These are phyloP conservation scores for Penicillium ucsense DNA, from an alignment of 495 filamentous ascomycete genomes.

Conservation along the genomic window DNA sequence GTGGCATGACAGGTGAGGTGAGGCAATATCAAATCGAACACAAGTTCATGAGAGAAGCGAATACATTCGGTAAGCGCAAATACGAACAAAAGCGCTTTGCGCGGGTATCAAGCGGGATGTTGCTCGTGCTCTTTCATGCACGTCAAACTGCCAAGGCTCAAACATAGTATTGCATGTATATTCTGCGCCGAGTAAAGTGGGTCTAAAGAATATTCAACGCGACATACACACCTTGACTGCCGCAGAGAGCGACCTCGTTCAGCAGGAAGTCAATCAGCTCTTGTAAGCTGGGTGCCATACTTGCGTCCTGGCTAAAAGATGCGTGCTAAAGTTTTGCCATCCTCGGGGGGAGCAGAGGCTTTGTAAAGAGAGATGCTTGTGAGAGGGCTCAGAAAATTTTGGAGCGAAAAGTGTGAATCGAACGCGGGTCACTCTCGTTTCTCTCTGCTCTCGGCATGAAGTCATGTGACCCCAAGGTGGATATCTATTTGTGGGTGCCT, in stretches of 20 bases:
- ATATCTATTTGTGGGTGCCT: neutral
- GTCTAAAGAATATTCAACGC: constrained; percentile 5
- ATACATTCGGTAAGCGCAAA: too few relatives aligned
- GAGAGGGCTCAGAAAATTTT: constrained; percentile 10
- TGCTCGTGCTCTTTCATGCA: neutral
- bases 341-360: neutral
- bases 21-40: neutral
- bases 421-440: constrained; percentile 21
- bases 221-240: constrained; percentile 55
- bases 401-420: constrained; percentile 25
- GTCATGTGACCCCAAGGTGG: neutral
- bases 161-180: neutral
- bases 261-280: constrained; percentile 62
- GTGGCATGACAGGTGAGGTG: neutral
- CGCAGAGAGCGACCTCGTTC: constrained; percentile 59
- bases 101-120: too few relatives aligned
- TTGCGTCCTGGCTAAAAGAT: constrained; percentile 11
- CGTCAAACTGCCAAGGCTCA: neutral
- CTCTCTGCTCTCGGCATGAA: too few relatives aligned
- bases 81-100: too few relatives aligned
- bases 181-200: constrained; percentile 12
- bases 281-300: constrained; percentile 58
- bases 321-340: neutral
- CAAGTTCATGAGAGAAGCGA: too few relatives aligned
- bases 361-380: neutral